Percentiles rank a stretch among this genome's conserved stretches.
phyloP scores from a whole-genome alignment of 2,329 filamentous ascomycete genomes.

The Nigrograna mackinnonii region DNA sequence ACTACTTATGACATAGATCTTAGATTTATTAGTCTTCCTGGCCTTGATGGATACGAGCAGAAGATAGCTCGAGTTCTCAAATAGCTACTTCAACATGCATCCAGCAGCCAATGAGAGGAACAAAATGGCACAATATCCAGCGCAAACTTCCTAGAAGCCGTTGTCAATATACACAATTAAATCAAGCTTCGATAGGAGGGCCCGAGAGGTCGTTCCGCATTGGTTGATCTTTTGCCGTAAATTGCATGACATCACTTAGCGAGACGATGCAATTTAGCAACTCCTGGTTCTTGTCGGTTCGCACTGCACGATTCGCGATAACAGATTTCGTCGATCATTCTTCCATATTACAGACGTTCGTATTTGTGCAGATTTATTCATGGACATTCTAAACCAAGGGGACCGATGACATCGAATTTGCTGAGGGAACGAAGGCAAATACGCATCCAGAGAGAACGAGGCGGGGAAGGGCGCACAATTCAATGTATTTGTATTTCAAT shows the following conservation, averaged over 20 bases:
- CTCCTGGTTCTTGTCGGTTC: background rate
- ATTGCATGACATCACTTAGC: constrained; percentile 8
- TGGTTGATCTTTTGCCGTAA: constrained; percentile 1
- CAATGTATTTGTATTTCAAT: no score
- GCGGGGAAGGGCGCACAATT: no score
- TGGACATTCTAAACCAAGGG: no score
- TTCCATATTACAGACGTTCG: constrained; percentile 5
- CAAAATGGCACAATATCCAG: background rate
- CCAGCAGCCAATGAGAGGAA: background rate
- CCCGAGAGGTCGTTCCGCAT: background rate
- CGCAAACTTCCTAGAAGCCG: background rate
- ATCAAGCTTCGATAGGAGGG: no score
- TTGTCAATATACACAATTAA: background rate
- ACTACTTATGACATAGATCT: background rate
- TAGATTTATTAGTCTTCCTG: background rate
- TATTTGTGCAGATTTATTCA: no score
- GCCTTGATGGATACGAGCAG: background rate
- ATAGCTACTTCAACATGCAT: background rate
- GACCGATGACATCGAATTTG: no score
- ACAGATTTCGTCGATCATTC: background rate
- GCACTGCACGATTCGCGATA: constrained; percentile 1
- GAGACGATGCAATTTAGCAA: background rate
- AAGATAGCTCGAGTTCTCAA: background rate
- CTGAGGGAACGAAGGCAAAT: no score
- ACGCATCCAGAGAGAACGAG: no score